Base-by-base conservation (phyloP, 2,329 filamentous ascomycete genomes). In the Verticillium longisporum region DNA sequence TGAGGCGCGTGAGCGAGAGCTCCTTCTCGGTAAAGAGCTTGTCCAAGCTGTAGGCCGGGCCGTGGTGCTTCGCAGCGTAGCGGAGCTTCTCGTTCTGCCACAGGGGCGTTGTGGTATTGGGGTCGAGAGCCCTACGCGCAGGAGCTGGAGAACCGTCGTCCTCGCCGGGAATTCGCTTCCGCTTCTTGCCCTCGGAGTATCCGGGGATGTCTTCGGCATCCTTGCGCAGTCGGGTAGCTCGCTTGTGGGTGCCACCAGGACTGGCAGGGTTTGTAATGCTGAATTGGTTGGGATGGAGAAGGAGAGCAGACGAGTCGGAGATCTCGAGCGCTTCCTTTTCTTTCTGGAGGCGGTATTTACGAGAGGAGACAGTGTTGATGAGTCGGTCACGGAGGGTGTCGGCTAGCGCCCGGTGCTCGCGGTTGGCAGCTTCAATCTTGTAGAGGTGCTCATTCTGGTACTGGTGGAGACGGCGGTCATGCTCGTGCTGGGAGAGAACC, bases 1-100 rank as follows among this genome's bases (percentile, higher is more conserved):
- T 75, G 63, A 88, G 88, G 70, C 88, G 88, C 33, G 84, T 84
- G 77, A 89, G 81, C 4, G 83, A 80, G 34, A 89, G 78, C 73
- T 89, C 87, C 72, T 87, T 88, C 67, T 89, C 87, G 0, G 86
- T 89, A 58, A 89, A 89, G 41, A 89, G 80, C 75, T 88, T 88
- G 67, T 89, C 86, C 62, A 89, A 83, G 69, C 83, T 88, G 70
- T 87, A 88, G 1, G 86, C 74, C 0, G 84, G 81, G 9, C 83
- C 85, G 21, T 83, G 80, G 67, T 85, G 81, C 69, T 83, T 83
- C 61, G 82, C 75, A 60, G 78, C 75, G 61, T 76, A 74, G 65
- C 80, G 77, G 59, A 85, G 75, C 68, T 84, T 82, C 66, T 88
- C 86, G 58, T 79, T 83, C 68, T 85, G 83, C 85, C 85, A 88